These are phyloP conservation scores for Yamagishiella unicocca DNA, from an alignment of 139 green algal species.

Conservation along the genomic window DNA sequence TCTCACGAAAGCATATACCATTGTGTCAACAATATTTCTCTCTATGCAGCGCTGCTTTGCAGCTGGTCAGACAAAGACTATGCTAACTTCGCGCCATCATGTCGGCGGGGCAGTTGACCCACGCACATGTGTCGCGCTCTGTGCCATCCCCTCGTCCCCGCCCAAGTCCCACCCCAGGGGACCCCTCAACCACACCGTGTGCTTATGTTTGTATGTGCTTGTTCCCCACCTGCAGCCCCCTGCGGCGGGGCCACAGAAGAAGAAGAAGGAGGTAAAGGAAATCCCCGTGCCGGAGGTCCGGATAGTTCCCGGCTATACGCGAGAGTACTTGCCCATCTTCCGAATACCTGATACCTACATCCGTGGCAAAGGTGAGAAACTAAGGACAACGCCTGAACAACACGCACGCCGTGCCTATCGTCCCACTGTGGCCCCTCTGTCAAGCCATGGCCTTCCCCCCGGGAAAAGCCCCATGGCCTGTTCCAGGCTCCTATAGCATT, in stretches of 20 bases:
- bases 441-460: too few species aligned
- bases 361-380: constrained; percentile 76
- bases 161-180: background rate
- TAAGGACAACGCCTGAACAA: too few species aligned
- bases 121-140: constrained; percentile 17
- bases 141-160: background rate
- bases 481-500: too few species aligned
- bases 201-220: background rate
- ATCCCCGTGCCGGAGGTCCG: constrained; percentile 85
- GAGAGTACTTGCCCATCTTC: constrained; percentile 86
- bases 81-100: constrained; percentile 35
- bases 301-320: constrained; percentile 73
- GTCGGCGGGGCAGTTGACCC: constrained; percentile 31
- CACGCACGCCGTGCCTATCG: too few species aligned
- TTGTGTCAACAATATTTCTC: background rate
- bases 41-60: constrained; percentile 5
- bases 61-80: background rate
- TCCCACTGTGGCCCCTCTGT: too few species aligned
- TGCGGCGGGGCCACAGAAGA: constrained; percentile 12
- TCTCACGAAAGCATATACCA: background rate
- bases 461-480: too few species aligned
- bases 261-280: constrained; percentile 68
- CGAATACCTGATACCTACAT: constrained; percentile 80
- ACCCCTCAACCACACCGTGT: background rate
- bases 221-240: background rate